Conservation (phyloP, 2,329 filamentous ascomycete species). For the Aspergillus spinulosporus region DNA sequence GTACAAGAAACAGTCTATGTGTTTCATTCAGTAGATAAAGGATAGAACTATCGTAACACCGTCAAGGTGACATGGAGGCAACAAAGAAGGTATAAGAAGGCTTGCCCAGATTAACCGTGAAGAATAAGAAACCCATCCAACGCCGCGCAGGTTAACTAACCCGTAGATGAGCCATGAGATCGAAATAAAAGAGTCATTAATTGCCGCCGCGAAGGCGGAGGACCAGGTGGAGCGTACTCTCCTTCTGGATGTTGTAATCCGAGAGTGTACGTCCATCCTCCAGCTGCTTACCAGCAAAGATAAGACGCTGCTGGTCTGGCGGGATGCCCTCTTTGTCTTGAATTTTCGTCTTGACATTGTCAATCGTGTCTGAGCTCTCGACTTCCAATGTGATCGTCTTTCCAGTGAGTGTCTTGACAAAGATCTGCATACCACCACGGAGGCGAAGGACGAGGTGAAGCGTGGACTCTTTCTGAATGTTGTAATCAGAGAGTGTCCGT, state of each 20-base stretch:
- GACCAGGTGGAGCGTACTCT: constrained; percentile 65
- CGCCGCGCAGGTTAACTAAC: constrained; percentile 39
- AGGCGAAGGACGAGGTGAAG: constrained; percentile 78
- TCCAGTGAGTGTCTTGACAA: constrained; percentile 78
- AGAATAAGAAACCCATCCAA: constrained; percentile 36
- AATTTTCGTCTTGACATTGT: constrained; percentile 70
- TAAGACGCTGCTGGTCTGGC: constrained; percentile 69
- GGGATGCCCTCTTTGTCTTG: constrained; percentile 81
- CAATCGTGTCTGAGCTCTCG: constrained; percentile 67
- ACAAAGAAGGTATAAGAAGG: constrained; percentile 20
- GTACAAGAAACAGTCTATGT: constrained; percentile 7
- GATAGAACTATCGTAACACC: constrained; percentile 24
- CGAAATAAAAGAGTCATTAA: constrained; percentile 27
- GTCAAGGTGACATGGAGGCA: constrained; percentile 17
- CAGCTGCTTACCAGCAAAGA: constrained; percentile 69
- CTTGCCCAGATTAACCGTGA: constrained; percentile 26
- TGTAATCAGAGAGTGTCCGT: constrained; percentile 89
- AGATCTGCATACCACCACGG: constrained; percentile 81
- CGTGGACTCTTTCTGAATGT: constrained; percentile 90
- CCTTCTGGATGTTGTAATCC: constrained; percentile 61
- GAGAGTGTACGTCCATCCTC: constrained; percentile 54
- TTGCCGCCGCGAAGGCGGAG: constrained; percentile 47
- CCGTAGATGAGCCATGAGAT: constrained; percentile 29
- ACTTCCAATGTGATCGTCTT: constrained; percentile 71
- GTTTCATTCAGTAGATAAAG: constrained; percentile 15